Evolutionary conservation across 2,329 filamentous ascomycete species (phyloP).

Genomic region (Phaeosphaeria sp.): DNA sequence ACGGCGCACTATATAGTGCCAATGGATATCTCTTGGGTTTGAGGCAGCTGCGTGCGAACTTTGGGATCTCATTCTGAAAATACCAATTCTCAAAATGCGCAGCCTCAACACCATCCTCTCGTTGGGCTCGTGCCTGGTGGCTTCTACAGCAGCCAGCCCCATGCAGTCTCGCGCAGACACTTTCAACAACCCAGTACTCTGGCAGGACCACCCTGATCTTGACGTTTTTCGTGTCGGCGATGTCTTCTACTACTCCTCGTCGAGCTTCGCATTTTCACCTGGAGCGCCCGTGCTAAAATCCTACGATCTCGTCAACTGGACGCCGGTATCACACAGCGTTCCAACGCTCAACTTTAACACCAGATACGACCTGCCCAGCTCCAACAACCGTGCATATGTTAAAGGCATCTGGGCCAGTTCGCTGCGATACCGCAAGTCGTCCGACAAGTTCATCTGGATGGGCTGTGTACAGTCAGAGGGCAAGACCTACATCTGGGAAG

Average conservation of each 20-base stretch:
- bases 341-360: conserved; percentile 47
- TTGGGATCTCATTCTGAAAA: background rate
- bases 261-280: conserved; percentile 64
- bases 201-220: conserved; percentile 62
- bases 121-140: background rate
- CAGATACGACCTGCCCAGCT: conserved; percentile 57
- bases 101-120: background rate
- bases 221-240: conserved; percentile 61
- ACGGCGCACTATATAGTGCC: background rate
- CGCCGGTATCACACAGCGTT: conserved; percentile 50
- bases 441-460: conserved; percentile 63
- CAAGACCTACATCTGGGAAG: conserved; percentile 63
- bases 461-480: conserved; percentile 57
- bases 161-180: conserved; percentile 18
- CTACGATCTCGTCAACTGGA: conserved; percentile 62
- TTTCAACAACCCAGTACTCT: conserved; percentile 62
- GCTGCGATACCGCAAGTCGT: conserved; percentile 59
- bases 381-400: conserved; percentile 54
- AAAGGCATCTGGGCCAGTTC: conserved; percentile 65
- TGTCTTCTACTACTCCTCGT: conserved; percentile 63
- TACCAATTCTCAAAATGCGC: conserved; percentile 6
- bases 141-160: background rate
- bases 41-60: background rate
- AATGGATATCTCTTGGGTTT: background rate
- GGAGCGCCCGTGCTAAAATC: conserved; percentile 65